Base-by-base conservation (phyloP, 2,329 filamentous ascomycete genomes). In the Trichoderma atrobrunneum region DNA sequence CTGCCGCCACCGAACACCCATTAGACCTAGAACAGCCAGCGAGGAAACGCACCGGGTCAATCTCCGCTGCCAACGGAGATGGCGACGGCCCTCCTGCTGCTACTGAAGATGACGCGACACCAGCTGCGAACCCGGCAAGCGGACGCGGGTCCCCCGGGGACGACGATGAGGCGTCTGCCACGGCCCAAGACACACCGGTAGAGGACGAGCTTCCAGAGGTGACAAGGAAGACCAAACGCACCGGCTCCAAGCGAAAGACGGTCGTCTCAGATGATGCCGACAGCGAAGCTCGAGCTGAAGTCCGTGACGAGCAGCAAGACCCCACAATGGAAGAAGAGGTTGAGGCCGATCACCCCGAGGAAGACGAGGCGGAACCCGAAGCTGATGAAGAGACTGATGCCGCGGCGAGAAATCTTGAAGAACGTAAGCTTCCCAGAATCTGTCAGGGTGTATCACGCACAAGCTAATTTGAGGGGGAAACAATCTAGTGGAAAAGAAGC, bases 401-500 rank as follows among this genome's bases (percentile, higher is more conserved):
- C 62, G 86, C 84, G 24, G 85, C 87, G 65, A 89, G 82, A 69
- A 90, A 90, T 73, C 88, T 90, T 72, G 91, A 93, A 87, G 89
- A 91, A 78, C 79, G 90, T 89, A 87, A 81, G 87, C 77, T 74
- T 57, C 26, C 43, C 12, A 69, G 24, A 24, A 39, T 30, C 6
- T 5, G 48, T n/a, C 28, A 14, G 7, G 7, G 39, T 14, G 6
- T 60, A 30, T 16, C 24, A 68, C 2, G 74, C 14, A 36, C 43
- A 11, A 51, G 77, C 77, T 78, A 73, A 79, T 76, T 11, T 12
- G 24, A 51, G 2, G 48, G 48, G 11, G 7, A 24, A 72, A 73
- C 77, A 12, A 30, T 11, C 12, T 21, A 95, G 93, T 93, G 75
- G 89, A 93, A 77, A 91, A 90, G 78, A 96, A 95, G 83, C 91